phyloP scores from a whole-genome alignment of 129 eudicot genomes.

The Pittosporum tobira region DNA sequence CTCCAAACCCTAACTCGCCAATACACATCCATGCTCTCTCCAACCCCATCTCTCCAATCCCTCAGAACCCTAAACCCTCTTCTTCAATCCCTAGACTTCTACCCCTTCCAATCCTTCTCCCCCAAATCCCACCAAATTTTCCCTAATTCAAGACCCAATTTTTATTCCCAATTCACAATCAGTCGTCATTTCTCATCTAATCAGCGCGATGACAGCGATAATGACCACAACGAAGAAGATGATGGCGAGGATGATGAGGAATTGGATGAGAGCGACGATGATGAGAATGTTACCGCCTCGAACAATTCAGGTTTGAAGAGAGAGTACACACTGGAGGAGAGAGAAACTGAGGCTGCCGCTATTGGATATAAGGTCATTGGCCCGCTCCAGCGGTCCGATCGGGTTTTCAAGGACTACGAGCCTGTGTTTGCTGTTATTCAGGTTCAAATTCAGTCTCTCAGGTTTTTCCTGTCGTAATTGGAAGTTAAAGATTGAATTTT shows the following conservation, averaged over 20 bases:
- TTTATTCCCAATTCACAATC: slow-evolving; percentile 9
- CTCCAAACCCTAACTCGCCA: slow-evolving; percentile 40
- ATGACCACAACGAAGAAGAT: slow-evolving; percentile 22
- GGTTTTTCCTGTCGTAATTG: neutral
- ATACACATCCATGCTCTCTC: slow-evolving; percentile 20
- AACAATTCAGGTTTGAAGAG: slow-evolving; percentile 17
- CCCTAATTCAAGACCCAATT: slow-evolving; percentile 9
- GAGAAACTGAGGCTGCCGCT: slow-evolving; percentile 54
- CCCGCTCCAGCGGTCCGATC: slow-evolving; percentile 54
- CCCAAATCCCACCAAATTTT: slow-evolving; percentile 8
- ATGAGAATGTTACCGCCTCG: slow-evolving; percentile 17
- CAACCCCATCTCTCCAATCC: slow-evolving; percentile 24
- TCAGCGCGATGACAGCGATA: slow-evolving; percentile 20
- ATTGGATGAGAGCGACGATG: slow-evolving; percentile 28
- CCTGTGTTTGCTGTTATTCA: slow-evolving; percentile 85
- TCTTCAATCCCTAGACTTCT: slow-evolving; percentile 17
- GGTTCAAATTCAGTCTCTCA: slow-evolving; percentile 25
- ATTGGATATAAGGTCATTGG: slow-evolving; percentile 82
- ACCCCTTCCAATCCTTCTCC: slow-evolving; percentile 5
- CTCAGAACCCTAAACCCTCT: slow-evolving; percentile 22
- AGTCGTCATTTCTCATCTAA: slow-evolving; percentile 39
- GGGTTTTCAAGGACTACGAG: slow-evolving; percentile 61
- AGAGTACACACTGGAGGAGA: slow-evolving; percentile 51
- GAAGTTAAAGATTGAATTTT: neutral
- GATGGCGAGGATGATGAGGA: slow-evolving; percentile 23